Evolutionary conservation across 495 filamentous ascomycete species (phyloP), one percentile per base, ranked within the genome.

Genomic region (Pseudoneurospora amorphoporcata): DNA sequence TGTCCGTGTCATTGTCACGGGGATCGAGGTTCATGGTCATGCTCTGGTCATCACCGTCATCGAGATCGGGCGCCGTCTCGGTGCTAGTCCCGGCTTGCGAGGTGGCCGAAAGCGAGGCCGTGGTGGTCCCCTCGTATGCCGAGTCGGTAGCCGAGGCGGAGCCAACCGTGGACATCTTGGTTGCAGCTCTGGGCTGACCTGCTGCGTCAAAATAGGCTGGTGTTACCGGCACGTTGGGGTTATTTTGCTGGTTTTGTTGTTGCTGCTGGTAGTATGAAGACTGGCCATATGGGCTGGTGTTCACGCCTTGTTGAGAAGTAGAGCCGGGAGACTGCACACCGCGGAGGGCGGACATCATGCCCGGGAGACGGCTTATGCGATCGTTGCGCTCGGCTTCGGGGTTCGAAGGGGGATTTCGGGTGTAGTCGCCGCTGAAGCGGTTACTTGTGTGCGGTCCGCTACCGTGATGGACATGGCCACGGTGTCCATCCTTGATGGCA

Each of bases 401-500:
- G 72, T 87, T 92, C 45, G 86, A 86, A 8, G 90, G 92, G 8
- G 86, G 83, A 35, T 83, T 85, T 78, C 92, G 90, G 8, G 82
- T 82, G 72, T 88, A 89, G 69, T 84, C 82, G 70, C 87, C 87
- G 73, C 84, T 81, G 68, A 83, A 81, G 71, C 79, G 79, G 69
- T 65, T 65, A 17, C 53, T 65, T 17, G 53, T 65, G 17, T 65
- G 53, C 14, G 53, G 53, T 65, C 53, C 53, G 53, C 53, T 65
- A 8, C 85, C 80, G 23, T 85, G 84, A 71, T 84, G 84, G 35
- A 83, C 79, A 72, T 92, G 88, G 77, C 94, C 94, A 72, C 91
- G 91, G 75, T 96, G 93, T 72, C 94, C 94, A 76, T 97, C 94
- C 82, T 96, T 97, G 84, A 95, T 95, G 68, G 94, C 94, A 7